Percentiles rank a stretch among this genome's conserved stretches.
phyloP scores from a whole-genome alignment of 768 basidiomycete genomes.

The Suillus clintonianus region DNA sequence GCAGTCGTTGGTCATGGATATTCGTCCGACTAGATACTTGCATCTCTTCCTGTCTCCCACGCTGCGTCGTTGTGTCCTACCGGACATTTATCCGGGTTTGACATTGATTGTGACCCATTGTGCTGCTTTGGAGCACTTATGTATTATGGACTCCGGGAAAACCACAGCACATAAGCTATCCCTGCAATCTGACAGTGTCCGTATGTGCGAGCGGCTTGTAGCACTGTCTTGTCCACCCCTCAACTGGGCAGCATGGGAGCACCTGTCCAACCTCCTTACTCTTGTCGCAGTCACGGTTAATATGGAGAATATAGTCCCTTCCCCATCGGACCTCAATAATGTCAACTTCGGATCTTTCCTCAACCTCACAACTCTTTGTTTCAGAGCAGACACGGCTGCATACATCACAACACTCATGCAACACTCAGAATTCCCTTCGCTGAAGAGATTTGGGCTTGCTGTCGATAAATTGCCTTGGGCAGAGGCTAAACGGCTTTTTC shows the following conservation, averaged over 20 bases:
- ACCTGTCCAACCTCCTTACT: neutral
- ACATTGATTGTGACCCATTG: neutral
- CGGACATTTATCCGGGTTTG: neutral
- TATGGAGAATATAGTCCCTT: neutral
- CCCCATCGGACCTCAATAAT: neutral
- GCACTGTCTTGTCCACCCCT: neutral
- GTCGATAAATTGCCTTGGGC: neutral
- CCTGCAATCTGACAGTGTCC: neutral
- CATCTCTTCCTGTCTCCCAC: neutral
- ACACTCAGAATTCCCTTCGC: neutral
- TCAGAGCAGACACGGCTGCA: neutral
- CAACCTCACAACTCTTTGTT: neutral
- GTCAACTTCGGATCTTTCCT: neutral
- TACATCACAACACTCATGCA: neutral
- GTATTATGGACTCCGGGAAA: neutral
- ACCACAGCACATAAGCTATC: neutral
- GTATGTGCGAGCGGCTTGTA: neutral
- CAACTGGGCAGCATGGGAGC: neutral
- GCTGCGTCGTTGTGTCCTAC: neutral
- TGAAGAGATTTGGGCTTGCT: neutral
- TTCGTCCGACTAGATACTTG: neutral
- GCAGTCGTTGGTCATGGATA: neutral
- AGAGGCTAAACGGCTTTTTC: neutral
- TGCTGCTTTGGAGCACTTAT: neutral
- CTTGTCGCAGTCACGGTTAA: neutral